Base-by-base conservation (phyloP, 1,284 basidiomycete species). In the Phellopilus nigrolimitatus region DNA sequence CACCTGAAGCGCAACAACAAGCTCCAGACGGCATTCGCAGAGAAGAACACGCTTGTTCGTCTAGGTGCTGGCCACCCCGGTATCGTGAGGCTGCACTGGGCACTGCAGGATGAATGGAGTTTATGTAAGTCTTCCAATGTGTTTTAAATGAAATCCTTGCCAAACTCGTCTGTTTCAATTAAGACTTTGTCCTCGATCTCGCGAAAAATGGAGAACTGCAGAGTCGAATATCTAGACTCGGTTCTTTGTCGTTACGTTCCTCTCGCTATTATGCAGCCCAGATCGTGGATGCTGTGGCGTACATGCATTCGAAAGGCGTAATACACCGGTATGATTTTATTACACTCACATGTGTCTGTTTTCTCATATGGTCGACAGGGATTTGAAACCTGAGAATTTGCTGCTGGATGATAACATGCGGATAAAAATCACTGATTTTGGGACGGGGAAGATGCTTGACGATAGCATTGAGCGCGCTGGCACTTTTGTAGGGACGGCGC, bases 401-500 rank as follows among this genome's bases (percentile, higher is more conserved):
- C 73, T 99, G 12, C 75, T 98, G 36, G 92, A 95, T 61, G 79
- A 81, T 44, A 77, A 84, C 17, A 89, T 84, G 70, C 82, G 92
- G 46, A 82, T 97, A 66, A 97, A 95, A 68, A 82, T 99, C 17
- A 92, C 95, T 24, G 97, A 99, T 68, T 99, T 99, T 69, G 97
- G 97, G 8, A 97, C 93, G 15, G 94, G 92, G 28, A 95, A 95
- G 70, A 76, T 95, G 57, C 71, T 94, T 43, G 80, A 82, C 58
- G 66, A 79, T 12, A 73, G 72, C 51, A 68, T 78, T 78, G 56
- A 61, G 75, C 65, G 75, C 21, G 75, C 85, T 9, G 84, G 81
- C 57, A 93, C 91, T 0, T 99, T 97, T 68, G 97, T 99, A 19
- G 95, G 95, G 8, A 97, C 95, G 1, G 92, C 95, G 0, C 93